Evolutionary conservation across 2,329 filamentous ascomycete species (phyloP).

Genomic region (Gaeumannomyces tritici): DNA sequence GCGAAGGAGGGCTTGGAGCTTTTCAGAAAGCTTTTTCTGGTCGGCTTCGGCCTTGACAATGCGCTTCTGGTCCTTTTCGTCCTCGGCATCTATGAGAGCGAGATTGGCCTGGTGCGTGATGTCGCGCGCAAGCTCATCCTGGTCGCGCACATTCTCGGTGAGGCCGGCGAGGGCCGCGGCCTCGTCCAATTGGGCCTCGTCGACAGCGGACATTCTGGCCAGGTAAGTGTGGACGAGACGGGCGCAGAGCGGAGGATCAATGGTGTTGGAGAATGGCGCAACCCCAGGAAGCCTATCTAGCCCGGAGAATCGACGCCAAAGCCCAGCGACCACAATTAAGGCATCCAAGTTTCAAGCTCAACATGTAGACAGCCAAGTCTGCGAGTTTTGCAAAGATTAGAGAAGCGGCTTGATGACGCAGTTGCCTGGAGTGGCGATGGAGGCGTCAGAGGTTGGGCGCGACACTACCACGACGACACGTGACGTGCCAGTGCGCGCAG

Average conservation of each 20-base stretch:
- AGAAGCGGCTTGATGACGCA: neutral
- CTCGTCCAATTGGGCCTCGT: slow-evolving; percentile 34
- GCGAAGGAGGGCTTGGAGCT: neutral
- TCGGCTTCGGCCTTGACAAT: slow-evolving; percentile 48
- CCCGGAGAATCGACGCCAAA: neutral
- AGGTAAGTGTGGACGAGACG: neutral
- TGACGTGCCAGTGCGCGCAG: neutral
- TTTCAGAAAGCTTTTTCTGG: slow-evolving; percentile 45
- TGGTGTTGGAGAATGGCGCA: neutral
- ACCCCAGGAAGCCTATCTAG: neutral
- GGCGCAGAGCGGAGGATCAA: neutral
- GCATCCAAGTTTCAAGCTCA: neutral
- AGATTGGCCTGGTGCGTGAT: slow-evolving; percentile 57
- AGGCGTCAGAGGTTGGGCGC: neutral
- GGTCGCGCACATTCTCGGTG: slow-evolving; percentile 65
- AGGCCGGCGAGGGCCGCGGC: slow-evolving; percentile 51
- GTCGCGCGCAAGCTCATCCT: slow-evolving; percentile 84
- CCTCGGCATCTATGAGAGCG: slow-evolving; percentile 50
- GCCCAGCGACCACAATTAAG: too few species aligned
- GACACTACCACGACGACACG: slow-evolving; percentile 1
- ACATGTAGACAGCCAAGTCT: neutral
- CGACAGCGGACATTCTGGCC: slow-evolving; percentile 6
- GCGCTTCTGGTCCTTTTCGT: slow-evolving; percentile 52
- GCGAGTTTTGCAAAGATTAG: neutral
- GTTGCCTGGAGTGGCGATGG: neutral